Conservation (phyloP, 2,329 filamentous ascomycete genomes). For the Pseudogymnoascus sp. region DNA sequence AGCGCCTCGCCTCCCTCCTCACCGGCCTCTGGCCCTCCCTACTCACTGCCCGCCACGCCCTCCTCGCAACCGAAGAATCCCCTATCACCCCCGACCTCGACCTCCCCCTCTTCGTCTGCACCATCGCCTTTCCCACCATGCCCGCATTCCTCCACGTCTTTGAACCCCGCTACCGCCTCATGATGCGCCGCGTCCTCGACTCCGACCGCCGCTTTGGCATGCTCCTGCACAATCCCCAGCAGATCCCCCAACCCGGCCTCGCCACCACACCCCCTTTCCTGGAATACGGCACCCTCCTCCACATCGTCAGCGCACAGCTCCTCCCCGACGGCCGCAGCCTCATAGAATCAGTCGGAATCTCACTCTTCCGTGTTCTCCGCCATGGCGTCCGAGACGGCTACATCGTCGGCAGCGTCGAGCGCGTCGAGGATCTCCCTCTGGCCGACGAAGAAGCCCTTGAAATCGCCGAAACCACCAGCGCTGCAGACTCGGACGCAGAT, state of each 20-base stretch:
- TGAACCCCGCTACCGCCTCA: slow-evolving; percentile 82
- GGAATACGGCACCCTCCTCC: slow-evolving; percentile 68
- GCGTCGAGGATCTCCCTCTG: slow-evolving; percentile 71
- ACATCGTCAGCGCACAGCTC: slow-evolving; percentile 64
- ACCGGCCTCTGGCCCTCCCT: slow-evolving; percentile 61
- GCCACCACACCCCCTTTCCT: slow-evolving; percentile 48
- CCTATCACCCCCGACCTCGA: slow-evolving; percentile 48
- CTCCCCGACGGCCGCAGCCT: slow-evolving; percentile 74
- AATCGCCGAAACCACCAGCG: slow-evolving; percentile 49
- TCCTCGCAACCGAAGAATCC: slow-evolving; percentile 49
- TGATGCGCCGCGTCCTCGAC: slow-evolving; percentile 72
- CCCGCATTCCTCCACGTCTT: slow-evolving; percentile 86
- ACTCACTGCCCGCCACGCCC: slow-evolving; percentile 46
- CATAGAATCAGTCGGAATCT: slow-evolving; percentile 67
- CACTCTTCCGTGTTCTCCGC: slow-evolving; percentile 63
- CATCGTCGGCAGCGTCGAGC: slow-evolving; percentile 63
- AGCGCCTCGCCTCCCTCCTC: slow-evolving; percentile 53
- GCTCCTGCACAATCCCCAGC: slow-evolving; percentile 59
- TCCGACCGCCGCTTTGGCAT: slow-evolving; percentile 71
- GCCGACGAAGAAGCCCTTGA: slow-evolving; percentile 73
- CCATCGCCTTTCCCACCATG: slow-evolving; percentile 71
- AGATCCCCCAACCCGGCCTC: slow-evolving; percentile 43
- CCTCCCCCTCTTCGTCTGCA: slow-evolving; percentile 71
- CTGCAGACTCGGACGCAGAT: slow-evolving; percentile 20
- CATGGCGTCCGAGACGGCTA: slow-evolving; percentile 67